Base-by-base conservation (phyloP, 306 rosid species). In the Glycyrrhiza uralensis region DNA sequence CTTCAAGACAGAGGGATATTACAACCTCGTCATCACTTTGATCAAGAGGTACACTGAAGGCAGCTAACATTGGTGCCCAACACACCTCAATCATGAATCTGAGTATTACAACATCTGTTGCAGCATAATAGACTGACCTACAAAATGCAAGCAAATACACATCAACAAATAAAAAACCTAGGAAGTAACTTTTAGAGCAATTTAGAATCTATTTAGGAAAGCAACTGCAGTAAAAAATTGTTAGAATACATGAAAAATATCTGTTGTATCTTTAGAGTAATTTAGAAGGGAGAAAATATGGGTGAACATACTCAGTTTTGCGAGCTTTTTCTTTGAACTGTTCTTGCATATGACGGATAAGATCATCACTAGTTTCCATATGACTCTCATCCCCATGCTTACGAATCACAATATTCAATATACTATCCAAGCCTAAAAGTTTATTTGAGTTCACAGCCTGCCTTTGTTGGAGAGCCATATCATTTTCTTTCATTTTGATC, bases 11-110 rank as follows among this genome's bases (percentile, higher is more conserved):
- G 8, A 95, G 77, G 71, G 84, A 86, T 82, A 91, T 86, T 71
- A 95, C 79, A 54, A 88, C 83, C 86, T 92, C 99, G 56, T 95
- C 99, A 42, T 95, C 96, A 80, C 90, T 95, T 84, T 85, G 99
- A 79, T 95, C 99, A 52, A 95, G 97, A 29, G 99, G 96, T 74
- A 95, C 99, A 55, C 99, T 95, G 87, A 95, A 95, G 71, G 99
- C 99, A 78, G 99, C 99, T 75, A 95, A 72, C 96, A 90, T 95
- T 18, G 99, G 99, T 80, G 99, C 99, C 99, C 99, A 95, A 80
- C 99, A 95, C 26, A 81, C 97, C 85, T 95, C 97, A 79, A 91
- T 84, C 99, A 95, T 95, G 80, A 95, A 95, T 85, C 88, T 88
- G 19, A 95, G 96, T 72, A 95, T 87, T 78, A 95, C 88, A 66